Percentiles rank a stretch among this genome's conserved stretches.
Evolutionary conservation across 352 stramenopile genomes (phyloP).

Genomic region (Hyaloperonospora arabidopsidis): DNA sequence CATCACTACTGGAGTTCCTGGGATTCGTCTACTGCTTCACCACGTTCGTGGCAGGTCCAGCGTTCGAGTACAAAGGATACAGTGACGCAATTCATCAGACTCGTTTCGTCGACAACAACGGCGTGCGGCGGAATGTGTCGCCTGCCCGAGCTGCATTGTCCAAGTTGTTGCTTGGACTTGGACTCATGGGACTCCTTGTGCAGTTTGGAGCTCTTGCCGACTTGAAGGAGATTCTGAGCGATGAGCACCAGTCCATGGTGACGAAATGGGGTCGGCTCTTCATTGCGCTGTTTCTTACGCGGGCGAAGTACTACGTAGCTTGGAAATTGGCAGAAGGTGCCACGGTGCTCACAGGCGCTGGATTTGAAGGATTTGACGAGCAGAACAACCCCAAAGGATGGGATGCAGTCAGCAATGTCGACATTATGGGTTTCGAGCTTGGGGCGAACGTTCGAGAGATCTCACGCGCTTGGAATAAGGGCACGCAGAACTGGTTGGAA

Average conservation of each 20-base stretch:
- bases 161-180: conserved; percentile 46
- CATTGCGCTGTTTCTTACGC: conserved; percentile 82
- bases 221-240: conserved; percentile 25
- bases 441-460: conserved; percentile 84
- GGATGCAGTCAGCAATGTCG: conserved; percentile 92
- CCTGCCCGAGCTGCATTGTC: conserved; percentile 28
- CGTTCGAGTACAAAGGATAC: conserved; percentile 94
- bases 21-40: conserved; percentile 96
- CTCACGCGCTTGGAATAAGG: conserved; percentile 94
- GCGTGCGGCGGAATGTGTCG: conserved; percentile 30
- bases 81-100: conserved; percentile 50
- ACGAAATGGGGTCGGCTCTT: conserved; percentile 71
- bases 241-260: conserved; percentile 37
- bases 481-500: conserved; percentile 93
- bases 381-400: conserved; percentile 84
- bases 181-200: conserved; percentile 48
- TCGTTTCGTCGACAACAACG: conserved; percentile 37
- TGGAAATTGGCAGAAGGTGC: conserved; percentile 88
- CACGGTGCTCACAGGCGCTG: conserved; percentile 69
- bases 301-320: conserved; percentile 94
- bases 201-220: conserved; percentile 25
- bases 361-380: conserved; percentile 91
- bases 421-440: conserved; percentile 93
- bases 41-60: conserved; percentile 91
- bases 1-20: conserved; percentile 91